Percentiles rank a stretch among this genome's conserved stretches.
Evolutionary conservation across 2,329 filamentous ascomycete genomes (phyloP).

Genomic region (Emergomyces orientalis): DNA sequence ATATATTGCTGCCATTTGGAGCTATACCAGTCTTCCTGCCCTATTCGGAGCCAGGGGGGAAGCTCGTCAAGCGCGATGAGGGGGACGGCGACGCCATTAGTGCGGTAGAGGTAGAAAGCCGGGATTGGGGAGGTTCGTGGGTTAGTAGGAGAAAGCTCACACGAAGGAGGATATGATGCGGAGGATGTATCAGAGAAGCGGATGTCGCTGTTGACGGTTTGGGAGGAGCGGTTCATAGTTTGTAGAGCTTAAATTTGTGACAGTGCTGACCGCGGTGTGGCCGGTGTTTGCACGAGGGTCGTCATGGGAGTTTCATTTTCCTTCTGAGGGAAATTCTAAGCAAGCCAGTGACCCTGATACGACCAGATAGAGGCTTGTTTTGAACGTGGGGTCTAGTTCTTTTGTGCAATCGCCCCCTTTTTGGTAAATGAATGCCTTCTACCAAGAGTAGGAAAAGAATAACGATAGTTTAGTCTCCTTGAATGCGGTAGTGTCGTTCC

Average conservation of each 20-base stretch:
- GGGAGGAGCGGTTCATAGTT: not conserved
- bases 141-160: not conserved
- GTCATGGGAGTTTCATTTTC: not conserved
- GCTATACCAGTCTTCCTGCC: slow-evolving; percentile 20
- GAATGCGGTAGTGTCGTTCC: not conserved
- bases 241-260: not conserved
- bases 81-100: slow-evolving; percentile 28
- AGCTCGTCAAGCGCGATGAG: slow-evolving; percentile 38
- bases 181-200: not conserved
- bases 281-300: not conserved
- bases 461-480: not conserved
- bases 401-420: not conserved
- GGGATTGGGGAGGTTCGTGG: slow-evolving; percentile 20
- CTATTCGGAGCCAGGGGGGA: slow-evolving; percentile 28
- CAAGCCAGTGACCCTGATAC: no score
- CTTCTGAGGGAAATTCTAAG: no score
- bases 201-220: not conserved
- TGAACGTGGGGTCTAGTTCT: not conserved
- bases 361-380: not conserved
- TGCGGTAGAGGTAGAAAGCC: slow-evolving; percentile 33
- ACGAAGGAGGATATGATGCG: not conserved
- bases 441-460: not conserved
- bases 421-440: not conserved
- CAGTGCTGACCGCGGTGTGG: not conserved
- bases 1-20: slow-evolving; percentile 16